Conservation (phyloP, 805 yeast species). For the Isabelozyma rhagii region DNA sequence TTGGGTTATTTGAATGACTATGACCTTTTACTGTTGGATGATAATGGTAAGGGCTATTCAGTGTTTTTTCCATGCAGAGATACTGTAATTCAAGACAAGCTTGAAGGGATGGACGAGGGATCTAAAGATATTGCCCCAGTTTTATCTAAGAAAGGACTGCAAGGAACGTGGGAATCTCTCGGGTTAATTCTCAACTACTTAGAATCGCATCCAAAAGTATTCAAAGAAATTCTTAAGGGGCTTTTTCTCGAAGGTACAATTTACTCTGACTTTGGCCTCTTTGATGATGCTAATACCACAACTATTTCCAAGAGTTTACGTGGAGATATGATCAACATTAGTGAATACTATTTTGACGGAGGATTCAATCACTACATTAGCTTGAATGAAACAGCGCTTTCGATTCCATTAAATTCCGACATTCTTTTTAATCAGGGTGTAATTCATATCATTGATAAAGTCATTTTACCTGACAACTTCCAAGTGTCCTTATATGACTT, state of each 20-base stretch:
- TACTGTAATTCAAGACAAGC: slow-evolving; percentile 8
- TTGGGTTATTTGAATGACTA: slow-evolving; percentile 53
- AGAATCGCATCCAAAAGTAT: slow-evolving; percentile 45
- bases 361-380: slow-evolving; percentile 19
- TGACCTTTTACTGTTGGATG: slow-evolving; percentile 49
- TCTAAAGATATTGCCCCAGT: background rate
- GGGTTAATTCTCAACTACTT: slow-evolving; percentile 62
- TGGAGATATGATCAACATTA: slow-evolving; percentile 25
- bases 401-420: slow-evolving; percentile 51
- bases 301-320: slow-evolving; percentile 16
- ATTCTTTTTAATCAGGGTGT: slow-evolving; percentile 82
- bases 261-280: slow-evolving; percentile 57
- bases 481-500: slow-evolving; percentile 54
- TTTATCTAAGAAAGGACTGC: slow-evolving; percentile 1
- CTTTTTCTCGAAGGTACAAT: slow-evolving; percentile 59
- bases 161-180: slow-evolving; percentile 58
- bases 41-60: slow-evolving; percentile 64
- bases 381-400: slow-evolving; percentile 29
- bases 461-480: slow-evolving; percentile 57
- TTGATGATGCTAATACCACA: slow-evolving; percentile 10
- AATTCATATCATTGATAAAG: slow-evolving; percentile 60
- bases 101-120: too few relatives aligned
- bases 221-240: slow-evolving; percentile 54
- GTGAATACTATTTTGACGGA: slow-evolving; percentile 14
- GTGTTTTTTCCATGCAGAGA: slow-evolving; percentile 70